Conservation (phyloP, 2,329 filamentous ascomycete genomes). For the Monilinia polystroma region DNA sequence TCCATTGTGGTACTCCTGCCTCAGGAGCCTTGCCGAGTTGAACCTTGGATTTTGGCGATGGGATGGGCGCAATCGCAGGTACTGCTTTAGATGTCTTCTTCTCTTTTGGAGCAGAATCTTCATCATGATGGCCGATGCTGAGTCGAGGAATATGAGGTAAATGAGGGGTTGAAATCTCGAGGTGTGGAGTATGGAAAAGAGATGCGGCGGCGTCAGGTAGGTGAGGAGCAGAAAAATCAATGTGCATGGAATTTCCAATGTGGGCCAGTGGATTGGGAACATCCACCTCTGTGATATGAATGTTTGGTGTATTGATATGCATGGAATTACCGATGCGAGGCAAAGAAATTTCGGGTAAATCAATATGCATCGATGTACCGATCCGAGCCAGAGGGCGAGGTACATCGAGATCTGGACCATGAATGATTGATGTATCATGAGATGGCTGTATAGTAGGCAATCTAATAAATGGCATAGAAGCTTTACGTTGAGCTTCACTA, state of each 20-base stretch:
- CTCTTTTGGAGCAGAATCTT: not conserved
- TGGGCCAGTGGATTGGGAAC: not conserved
- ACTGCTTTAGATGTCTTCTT: not conserved
- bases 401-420: not conserved
- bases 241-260: not conserved
- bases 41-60: not conserved
- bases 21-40: not conserved
- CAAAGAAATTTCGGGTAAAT: not conserved
- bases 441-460: not conserved
- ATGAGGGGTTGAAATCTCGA: not conserved
- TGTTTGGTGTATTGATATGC: not conserved
- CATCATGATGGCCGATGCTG: not conserved
- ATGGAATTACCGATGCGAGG: not conserved
- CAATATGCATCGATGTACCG: not conserved
- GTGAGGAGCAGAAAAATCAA: slow-evolving; percentile 6
- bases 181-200: slow-evolving; percentile 9
- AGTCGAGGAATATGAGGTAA: slow-evolving; percentile 11
- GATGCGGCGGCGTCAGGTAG: not conserved
- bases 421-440: too few species aligned
- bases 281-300: too few species aligned
- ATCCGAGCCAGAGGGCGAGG: slow-evolving; percentile 2
- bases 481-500: not conserved
- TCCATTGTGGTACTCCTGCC: slow-evolving; percentile 14
- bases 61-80: not conserved
- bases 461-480: not conserved